These are phyloP conservation scores for Karstenula rhodostoma DNA, from an alignment of 2,329 filamentous ascomycete species.

Conservation along the genomic window DNA sequence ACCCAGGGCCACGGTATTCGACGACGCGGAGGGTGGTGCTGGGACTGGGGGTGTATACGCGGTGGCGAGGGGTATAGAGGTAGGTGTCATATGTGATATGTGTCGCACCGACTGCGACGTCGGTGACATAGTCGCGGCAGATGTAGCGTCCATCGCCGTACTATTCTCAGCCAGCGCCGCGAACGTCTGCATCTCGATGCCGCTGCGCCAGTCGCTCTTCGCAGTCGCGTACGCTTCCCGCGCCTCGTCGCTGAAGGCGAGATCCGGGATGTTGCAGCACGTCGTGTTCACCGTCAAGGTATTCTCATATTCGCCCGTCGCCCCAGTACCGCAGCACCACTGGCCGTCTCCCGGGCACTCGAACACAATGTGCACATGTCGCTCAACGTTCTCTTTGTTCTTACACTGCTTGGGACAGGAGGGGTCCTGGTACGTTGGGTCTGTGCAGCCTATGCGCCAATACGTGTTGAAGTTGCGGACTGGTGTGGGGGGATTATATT, in stretches of 20 bases:
- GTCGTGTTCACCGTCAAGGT: conserved; percentile 13
- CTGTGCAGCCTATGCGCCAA: conserved; percentile 26
- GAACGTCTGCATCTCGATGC: not conserved
- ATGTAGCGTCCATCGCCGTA: not conserved
- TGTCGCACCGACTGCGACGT: not conserved
- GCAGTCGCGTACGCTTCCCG: conserved; percentile 12
- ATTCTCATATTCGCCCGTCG: not conserved
- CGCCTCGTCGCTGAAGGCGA: conserved; percentile 2
- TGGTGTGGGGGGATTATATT: conserved; percentile 8
- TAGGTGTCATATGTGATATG: not conserved
- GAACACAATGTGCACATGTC: conserved; percentile 11
- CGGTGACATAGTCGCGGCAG: not conserved
- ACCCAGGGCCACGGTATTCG: not conserved
- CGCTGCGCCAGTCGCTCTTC: not conserved
- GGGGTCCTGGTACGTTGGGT: conserved; percentile 19
- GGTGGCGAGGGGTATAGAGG: not conserved
- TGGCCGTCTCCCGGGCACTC: conserved; percentile 15
- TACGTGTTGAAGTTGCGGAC: conserved; percentile 16
- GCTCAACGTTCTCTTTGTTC: conserved; percentile 8
- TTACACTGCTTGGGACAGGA: conserved; percentile 22
- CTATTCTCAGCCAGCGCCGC: not conserved
- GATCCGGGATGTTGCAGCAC: conserved; percentile 8
- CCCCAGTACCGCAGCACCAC: conserved; percentile 17
- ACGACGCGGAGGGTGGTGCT: not conserved
- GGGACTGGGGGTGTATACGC: not conserved